Evolutionary conservation across 805 yeast genomes (phyloP).

Genomic region (Candida germanica): DNA sequence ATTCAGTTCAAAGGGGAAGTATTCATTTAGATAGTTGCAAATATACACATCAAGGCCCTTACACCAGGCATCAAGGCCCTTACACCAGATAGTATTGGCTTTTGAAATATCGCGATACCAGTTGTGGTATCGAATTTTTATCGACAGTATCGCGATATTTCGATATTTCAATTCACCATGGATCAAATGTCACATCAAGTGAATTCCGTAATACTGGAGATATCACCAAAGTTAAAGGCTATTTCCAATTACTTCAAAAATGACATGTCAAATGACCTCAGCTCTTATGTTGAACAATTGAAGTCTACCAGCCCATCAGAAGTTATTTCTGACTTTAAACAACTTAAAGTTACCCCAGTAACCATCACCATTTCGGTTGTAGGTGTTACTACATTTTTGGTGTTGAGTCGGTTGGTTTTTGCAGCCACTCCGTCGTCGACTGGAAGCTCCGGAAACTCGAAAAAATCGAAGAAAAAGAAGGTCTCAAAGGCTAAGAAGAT

Average conservation of each 20-base stretch:
- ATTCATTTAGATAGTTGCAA: conserved; percentile 9
- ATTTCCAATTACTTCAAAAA: conserved; percentile 5
- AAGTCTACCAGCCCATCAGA: conserved; percentile 16
- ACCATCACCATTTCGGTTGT: conserved; percentile 30
- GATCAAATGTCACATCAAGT: conserved; percentile 11
- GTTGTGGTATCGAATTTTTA: neutral
- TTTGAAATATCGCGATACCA: too few relatives aligned
- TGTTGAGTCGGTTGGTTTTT: conserved; percentile 20
- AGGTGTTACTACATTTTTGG: conserved; percentile 21
- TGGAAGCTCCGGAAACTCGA: conserved; percentile 7
- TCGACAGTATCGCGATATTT: neutral
- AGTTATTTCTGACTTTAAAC: conserved; percentile 27
- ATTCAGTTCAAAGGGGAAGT: conserved; percentile 15
- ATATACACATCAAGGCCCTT: too few relatives aligned
- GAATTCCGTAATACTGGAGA: conserved; percentile 7
- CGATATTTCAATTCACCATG: conserved; percentile 1
- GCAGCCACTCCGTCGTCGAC: conserved; percentile 1
- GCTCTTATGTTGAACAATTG: conserved; percentile 7
- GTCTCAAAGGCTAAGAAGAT: conserved; percentile 38
- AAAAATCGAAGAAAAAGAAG: conserved; percentile 33
- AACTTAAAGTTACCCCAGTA: conserved; percentile 29
- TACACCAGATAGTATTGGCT: too few relatives aligned
- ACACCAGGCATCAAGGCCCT: too few relatives aligned
- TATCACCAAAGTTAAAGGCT: conserved; percentile 10
- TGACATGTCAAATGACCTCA: conserved; percentile 7